A percentile compares a stretch with the other conserved stretches of the same genome.
Conservation (phyloP, 2,329 filamentous ascomycete species). For the Pezicula radicicola region DNA sequence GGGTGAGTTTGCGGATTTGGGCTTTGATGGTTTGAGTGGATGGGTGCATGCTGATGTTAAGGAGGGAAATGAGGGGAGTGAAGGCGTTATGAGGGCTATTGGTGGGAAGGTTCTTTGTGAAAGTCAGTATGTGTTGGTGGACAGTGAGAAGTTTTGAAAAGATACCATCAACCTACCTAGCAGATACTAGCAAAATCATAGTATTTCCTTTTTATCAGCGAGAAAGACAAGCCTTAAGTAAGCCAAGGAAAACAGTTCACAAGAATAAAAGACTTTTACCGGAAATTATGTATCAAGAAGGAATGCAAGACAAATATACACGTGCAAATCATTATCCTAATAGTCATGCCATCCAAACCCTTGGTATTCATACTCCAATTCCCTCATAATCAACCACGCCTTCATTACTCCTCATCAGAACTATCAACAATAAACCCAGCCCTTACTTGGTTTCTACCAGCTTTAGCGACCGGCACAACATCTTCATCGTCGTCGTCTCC, state of each 20-base stretch:
- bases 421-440: slow-evolving; percentile 58
- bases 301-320: no score
- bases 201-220: no score
- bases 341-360: no score
- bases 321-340: no score
- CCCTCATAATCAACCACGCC: no score
- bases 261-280: no score
- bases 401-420: slow-evolving; percentile 42
- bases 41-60: slow-evolving; percentile 28
- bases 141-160: slow-evolving; percentile 13
- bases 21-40: slow-evolving; percentile 21
- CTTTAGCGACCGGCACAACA: slow-evolving; percentile 32
- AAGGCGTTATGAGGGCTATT: slow-evolving; percentile 25
- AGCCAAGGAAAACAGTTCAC: no score
- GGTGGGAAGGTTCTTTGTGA: slow-evolving; percentile 11
- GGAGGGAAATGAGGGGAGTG: slow-evolving; percentile 24
- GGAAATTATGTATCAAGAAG: no score
- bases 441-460: slow-evolving; percentile 34
- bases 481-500: slow-evolving; percentile 39
- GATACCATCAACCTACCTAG: no score
- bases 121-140: slow-evolving; percentile 23
- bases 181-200: no score
- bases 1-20: slow-evolving; percentile 22
- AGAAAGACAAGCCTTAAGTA: no score
- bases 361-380: no score